A percentile compares a stretch with the other conserved stretches of the same genome.
phyloP scores from a whole-genome alignment of 345 rosid species.

The Rubroshorea leprosula region DNA sequence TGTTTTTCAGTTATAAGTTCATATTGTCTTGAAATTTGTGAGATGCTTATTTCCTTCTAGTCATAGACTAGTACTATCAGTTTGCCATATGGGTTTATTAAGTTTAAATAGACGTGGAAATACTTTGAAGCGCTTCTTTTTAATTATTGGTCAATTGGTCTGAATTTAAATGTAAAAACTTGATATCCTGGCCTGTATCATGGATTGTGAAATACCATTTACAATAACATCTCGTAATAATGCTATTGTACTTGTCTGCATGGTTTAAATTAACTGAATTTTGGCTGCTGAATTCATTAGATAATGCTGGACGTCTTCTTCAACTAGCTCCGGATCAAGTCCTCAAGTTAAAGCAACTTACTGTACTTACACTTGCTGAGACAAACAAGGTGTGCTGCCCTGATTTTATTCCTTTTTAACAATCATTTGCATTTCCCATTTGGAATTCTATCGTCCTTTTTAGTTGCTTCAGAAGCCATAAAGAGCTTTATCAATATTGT shows the following conservation, averaged over 20 bases:
- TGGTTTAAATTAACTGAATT: background rate
- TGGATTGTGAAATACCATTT: background rate
- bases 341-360: slow-evolving; percentile 88
- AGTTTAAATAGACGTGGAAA: background rate
- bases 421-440: background rate
- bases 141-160: too few relatives aligned
- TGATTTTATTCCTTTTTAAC: background rate
- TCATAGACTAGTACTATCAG: background rate
- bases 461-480: too few relatives aligned
- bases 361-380: slow-evolving; percentile 91
- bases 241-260: too few relatives aligned
- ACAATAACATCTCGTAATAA: too few relatives aligned
- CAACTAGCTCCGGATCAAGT: slow-evolving; percentile 69
- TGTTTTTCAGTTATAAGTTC: background rate
- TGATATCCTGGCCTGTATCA: background rate
- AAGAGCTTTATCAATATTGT: too few relatives aligned
- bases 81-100: background rate
- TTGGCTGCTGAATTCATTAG: slow-evolving; percentile 27
- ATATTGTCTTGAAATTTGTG: background rate
- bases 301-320: slow-evolving; percentile 49
- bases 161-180: background rate
- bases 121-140: background rate
- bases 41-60: background rate
- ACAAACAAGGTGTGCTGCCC: slow-evolving; percentile 56
- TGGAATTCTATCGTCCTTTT: background rate